Evolutionary conservation across 1,284 basidiomycete species (phyloP).

Genomic region (Pseudozyma sp.): DNA sequence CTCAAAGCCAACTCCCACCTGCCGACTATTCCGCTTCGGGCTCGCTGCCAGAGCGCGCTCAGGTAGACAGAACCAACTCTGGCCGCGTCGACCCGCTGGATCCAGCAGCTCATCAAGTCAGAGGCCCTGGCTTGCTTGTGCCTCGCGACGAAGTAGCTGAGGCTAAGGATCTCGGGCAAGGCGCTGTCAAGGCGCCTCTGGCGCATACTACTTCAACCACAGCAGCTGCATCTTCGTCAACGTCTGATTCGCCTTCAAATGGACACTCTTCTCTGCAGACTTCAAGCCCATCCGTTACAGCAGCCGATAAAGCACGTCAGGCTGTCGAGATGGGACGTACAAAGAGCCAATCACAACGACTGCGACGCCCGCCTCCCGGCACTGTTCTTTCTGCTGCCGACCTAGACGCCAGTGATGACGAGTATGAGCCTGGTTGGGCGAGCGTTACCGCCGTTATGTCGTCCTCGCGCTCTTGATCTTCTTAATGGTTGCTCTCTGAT

Average conservation of each 20-base stretch:
- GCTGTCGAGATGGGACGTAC: conserved; percentile 50
- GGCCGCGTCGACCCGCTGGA: conserved; percentile 52
- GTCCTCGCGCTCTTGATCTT: conserved; percentile 32
- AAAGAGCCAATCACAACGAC: conserved; percentile 52
- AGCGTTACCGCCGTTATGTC: conserved; percentile 58
- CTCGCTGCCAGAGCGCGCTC: conserved; percentile 40
- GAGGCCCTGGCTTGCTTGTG: conserved; percentile 49
- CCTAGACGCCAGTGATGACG: conserved; percentile 64
- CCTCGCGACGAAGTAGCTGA: conserved; percentile 53
- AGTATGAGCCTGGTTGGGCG: conserved; percentile 65
- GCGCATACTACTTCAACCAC: background rate
- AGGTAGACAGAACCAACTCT: conserved; percentile 49
- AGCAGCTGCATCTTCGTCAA: conserved; percentile 5
- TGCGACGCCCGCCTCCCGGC: conserved; percentile 59
- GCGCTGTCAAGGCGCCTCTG: conserved; percentile 40
- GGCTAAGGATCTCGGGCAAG: conserved; percentile 27
- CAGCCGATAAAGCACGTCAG: conserved; percentile 38
- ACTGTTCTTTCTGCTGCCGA: conserved; percentile 57
- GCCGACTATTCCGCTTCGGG: conserved; percentile 32
- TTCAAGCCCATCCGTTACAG: conserved; percentile 2
- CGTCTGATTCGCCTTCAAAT: conserved; percentile 13
- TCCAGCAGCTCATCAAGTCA: conserved; percentile 49
- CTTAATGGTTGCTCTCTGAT: background rate
- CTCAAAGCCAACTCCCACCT: conserved; percentile 11
- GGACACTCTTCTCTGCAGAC: conserved; percentile 12